These are phyloP conservation scores for Aspergillus conjunctus DNA, from an alignment of 495 filamentous ascomycete genomes.

Conservation along the genomic window DNA sequence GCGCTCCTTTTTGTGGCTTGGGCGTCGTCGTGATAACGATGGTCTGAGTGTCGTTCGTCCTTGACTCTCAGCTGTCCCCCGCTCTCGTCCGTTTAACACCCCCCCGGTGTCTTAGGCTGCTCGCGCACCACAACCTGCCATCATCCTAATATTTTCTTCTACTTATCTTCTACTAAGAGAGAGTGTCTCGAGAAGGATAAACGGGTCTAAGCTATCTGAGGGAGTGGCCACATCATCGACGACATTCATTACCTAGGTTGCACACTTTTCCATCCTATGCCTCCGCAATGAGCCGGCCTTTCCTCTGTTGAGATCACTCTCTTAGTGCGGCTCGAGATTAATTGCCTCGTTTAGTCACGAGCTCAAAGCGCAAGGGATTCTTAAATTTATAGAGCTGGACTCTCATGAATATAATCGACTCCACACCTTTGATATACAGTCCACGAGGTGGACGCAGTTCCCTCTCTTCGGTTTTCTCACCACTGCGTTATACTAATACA, in stretches of 20 bases:
- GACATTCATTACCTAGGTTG: background rate
- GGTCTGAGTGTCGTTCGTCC: slow-evolving; percentile 13
- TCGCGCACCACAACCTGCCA: background rate
- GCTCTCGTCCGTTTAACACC: slow-evolving; percentile 12
- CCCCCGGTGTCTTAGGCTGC: background rate
- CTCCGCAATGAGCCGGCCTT: background rate
- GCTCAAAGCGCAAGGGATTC: background rate
- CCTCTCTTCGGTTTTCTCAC: background rate
- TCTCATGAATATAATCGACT: background rate
- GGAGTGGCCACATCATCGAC: too few relatives aligned
- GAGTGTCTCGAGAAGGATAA: too few relatives aligned
- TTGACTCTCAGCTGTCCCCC: slow-evolving; percentile 12
- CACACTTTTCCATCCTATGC: background rate
- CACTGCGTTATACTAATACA: background rate
- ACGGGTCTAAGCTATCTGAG: too few relatives aligned
- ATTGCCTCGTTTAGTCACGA: background rate
- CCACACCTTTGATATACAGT: background rate
- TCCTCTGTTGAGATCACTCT: background rate
- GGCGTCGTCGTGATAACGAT: slow-evolving; percentile 17
- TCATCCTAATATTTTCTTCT: background rate
- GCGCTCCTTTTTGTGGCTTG: slow-evolving; percentile 7
- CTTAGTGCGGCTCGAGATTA: background rate
- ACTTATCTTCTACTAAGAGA: background rate
- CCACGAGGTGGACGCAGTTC: background rate
- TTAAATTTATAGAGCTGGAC: background rate